Base-by-base conservation (phyloP, 208 protist species). In the Trypanosoma platydactyli region DNA sequence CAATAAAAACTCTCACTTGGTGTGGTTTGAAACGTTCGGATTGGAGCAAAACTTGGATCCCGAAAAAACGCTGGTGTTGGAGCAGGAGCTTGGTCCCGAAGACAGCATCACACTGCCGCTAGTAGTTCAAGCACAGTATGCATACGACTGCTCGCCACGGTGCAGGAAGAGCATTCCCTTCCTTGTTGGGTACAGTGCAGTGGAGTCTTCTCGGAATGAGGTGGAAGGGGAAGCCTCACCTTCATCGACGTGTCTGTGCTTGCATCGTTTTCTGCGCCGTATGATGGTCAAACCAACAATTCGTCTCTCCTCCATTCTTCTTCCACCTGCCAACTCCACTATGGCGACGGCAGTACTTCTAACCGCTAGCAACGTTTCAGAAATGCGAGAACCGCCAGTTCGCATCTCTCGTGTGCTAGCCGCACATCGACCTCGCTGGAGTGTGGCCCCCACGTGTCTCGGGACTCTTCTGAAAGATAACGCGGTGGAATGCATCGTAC, bases 201-300 rank as follows among this genome's bases (percentile, higher is more conserved):
- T 9, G 33, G 50, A 51, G 25, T n/a, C 54, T 35, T 18, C 63
- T 64, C 30, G n/a, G n/a, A n/a, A n/a, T n/a, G n/a, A 68, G 58
- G 42, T 46, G 27, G 46, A 51, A 16, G 40, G 16, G 20, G 48
- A 7, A 3, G 0, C 44, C 44, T 33, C 45, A n/a, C 45, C 63
- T 6, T 16, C 50, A 33, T 16, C 45, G 3, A n/a, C 41, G 20
- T 50, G 62, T 35, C 71, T 92, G 6, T 75, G 83, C 25, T 67
- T 94, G 15, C 89, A 94, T 62, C 86, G 89, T n/a, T 66, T 91
- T 55, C 64, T 90, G 22, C 83, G 89, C 33, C 76, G 76, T 40
- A 63, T 88, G 38, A 71, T 80, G n/a, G 89, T 94, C 49, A 79
- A 76, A 51, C 83, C 85, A 25, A 51, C 83, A 42, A 41, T 94